Conservation (phyloP, 805 yeast species). For the Brettanomyces sp. region DNA sequence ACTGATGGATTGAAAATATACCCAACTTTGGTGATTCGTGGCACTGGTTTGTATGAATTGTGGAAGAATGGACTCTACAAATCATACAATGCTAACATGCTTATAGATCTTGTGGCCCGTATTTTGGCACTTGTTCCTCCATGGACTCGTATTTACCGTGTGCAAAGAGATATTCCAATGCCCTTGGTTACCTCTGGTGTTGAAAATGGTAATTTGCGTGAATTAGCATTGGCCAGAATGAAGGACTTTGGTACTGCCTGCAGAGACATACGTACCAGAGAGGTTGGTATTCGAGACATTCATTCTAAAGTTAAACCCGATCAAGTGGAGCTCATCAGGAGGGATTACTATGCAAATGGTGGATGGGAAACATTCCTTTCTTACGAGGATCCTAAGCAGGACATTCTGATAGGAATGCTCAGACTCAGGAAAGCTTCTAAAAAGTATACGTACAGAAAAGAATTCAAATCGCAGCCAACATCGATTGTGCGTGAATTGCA, state of each 20-base stretch:
- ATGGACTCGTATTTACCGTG: slow-evolving; percentile 98
- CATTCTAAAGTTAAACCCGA: slow-evolving; percentile 96
- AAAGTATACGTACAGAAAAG: slow-evolving; percentile 84
- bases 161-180: slow-evolving; percentile 98
- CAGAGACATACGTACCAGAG: slow-evolving; percentile 94
- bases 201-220: slow-evolving; percentile 93
- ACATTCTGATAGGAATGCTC: slow-evolving; percentile 83
- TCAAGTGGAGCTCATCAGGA: slow-evolving; percentile 88
- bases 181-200: slow-evolving; percentile 97
- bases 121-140: slow-evolving; percentile 96
- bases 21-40: slow-evolving; percentile 94
- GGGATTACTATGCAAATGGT: slow-evolving; percentile 95
- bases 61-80: slow-evolving; percentile 96
- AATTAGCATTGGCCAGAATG: slow-evolving; percentile 94
- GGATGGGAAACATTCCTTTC: slow-evolving; percentile 98
- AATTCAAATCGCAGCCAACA: slow-evolving; percentile 73
- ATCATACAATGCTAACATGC: slow-evolving; percentile 88
- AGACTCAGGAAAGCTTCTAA: slow-evolving; percentile 83
- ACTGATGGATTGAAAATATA: slow-evolving; percentile 94
- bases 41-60: slow-evolving; percentile 92
- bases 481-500: slow-evolving; percentile 95
- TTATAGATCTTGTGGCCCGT: slow-evolving; percentile 91
- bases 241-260: slow-evolving; percentile 94
- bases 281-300: slow-evolving; percentile 97
- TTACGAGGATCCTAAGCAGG: slow-evolving; percentile 95